Base-by-base conservation (phyloP, 345 rosid genomes). In the Physaria fendleri region DNA sequence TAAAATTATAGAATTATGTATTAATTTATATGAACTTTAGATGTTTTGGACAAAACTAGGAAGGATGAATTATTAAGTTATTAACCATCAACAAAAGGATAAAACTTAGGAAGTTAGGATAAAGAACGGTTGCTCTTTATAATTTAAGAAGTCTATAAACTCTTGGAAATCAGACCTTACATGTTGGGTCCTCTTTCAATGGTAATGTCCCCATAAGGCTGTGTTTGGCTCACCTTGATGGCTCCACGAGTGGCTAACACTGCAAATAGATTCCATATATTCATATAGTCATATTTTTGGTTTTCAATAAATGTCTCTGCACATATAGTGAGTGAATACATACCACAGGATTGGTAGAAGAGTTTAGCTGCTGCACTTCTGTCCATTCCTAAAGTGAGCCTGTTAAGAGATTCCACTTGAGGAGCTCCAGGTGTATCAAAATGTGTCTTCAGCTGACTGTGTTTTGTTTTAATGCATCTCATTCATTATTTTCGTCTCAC, bases 321-420 rank as follows among this genome's bases (percentile, higher is more conserved):
- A n/a, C n/a, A n/a, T n/a, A n/a, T n/a, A n/a, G n/a, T n/a, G n/a
- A n/a, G n/a, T n/a, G n/a, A n/a, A n/a, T n/a, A n/a, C n/a, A n/a
- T 85, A 91, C 96, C 96, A 53, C 95, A 85, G 25, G 83, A 80
- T 67, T 85, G 98, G 64, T 82, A 88, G 62, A 91, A 91, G 41
- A 88, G 85, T 67, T 76, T 58, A 57, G 98, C 90, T 51, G 98
- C 96, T 46, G 79, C 81, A 65, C 74, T 84, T 61, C 81, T 66
- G 75, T 58, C 77, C 83, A 92, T 74, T 59, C 96, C 98, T 43
- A 67, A 20, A 11, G 95, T 72, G 15, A 88, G 81, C 43, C 79
- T 81, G 80, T 72, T 50, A 49, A 88, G 72, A 35, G 93, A 88
- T 74, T 85, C 96, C 55, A 63, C 71, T 63, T 42, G 62, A 43